Evolutionary conservation across 139 green algal species (phyloP), one percentile per base, ranked within the genome.

Genomic region (Tetraselmis chui): DNA sequence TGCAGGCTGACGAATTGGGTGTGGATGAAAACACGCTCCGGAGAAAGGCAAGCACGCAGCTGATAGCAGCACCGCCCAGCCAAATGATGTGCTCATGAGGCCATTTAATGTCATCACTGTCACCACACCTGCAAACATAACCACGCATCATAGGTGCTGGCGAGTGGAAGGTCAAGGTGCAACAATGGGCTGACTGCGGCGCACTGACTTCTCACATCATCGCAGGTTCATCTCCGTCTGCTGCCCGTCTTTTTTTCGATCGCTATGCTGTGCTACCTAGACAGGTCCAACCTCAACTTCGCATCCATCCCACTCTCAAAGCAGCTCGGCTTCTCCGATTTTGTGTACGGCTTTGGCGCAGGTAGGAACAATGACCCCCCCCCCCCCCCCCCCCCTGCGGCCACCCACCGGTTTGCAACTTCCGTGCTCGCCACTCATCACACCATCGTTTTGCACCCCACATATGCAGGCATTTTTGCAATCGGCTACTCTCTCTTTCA

Each of bases 221-320:
- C n/a, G n/a, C n/a, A n/a, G n/a, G n/a, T n/a, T n/a, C n/a, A n/a
- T n/a, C n/a, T n/a, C n/a, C 79, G 77, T n/a, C 22, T 83, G 22
- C 28, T 83, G 79, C 79, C 79, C 1, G 5, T 83, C 0, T 79
- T 83, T 31, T 83, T 79, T 31, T 75, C 24, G n/a, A 5, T 80
- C 67, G 30, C 74, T 1, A 67, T 92, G 0, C 32, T 92, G 0
- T 95, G 91, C 78, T 94, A 94, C 79, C 83, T 95, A 0, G 92
- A 95, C 78, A 79, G 92, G 1, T 94, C 91, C 26, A 96, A 95
- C 87, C 87, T 94, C 22, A 85, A 88, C 0, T 97, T 94, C 83
- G 93, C 93, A 22, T 88, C 89, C 0, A 81, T 97, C 29, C 86
- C 93, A 74, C 82, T 96, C 23, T 93, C 89, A 1, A 74, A 80